These are phyloP conservation scores for Fusarium miscanthi DNA, from an alignment of 2,329 filamentous ascomycete genomes.

Conservation along the genomic window DNA sequence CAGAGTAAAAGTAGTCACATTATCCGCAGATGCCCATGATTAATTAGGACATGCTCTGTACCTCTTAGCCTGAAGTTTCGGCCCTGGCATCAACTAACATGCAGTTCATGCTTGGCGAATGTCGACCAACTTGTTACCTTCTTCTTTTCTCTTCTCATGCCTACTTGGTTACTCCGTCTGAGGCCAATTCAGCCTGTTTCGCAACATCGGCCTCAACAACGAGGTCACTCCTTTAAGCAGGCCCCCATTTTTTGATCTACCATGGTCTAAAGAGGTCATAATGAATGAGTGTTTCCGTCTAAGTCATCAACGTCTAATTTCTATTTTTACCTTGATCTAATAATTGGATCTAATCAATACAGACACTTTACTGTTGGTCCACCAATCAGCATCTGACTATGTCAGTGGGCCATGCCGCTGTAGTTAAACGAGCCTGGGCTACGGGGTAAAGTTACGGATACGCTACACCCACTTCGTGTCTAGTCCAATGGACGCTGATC, in stretches of 20 bases:
- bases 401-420: slow-evolving; percentile 11
- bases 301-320: neutral
- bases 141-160: neutral
- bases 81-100: too few relatives aligned
- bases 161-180: too few relatives aligned
- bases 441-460: neutral
- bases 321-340: slow-evolving; percentile 1
- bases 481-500: slow-evolving; percentile 13
- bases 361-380: neutral
- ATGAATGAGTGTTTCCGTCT: neutral
- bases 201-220: neutral
- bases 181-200: neutral
- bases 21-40: neutral
- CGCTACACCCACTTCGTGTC: slow-evolving; percentile 17
- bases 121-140: neutral
- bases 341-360: neutral
- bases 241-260: too few relatives aligned
- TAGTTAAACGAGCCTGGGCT: slow-evolving; percentile 13
- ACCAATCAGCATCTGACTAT: slow-evolving; percentile 18
- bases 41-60: neutral
- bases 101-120: neutral
- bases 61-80: too few relatives aligned
- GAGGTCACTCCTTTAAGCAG: neutral
- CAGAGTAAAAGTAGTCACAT: neutral
- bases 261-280: neutral